Base-by-base conservation (phyloP, 2,329 filamentous ascomycete genomes). In the Stachybotrys elegans region DNA sequence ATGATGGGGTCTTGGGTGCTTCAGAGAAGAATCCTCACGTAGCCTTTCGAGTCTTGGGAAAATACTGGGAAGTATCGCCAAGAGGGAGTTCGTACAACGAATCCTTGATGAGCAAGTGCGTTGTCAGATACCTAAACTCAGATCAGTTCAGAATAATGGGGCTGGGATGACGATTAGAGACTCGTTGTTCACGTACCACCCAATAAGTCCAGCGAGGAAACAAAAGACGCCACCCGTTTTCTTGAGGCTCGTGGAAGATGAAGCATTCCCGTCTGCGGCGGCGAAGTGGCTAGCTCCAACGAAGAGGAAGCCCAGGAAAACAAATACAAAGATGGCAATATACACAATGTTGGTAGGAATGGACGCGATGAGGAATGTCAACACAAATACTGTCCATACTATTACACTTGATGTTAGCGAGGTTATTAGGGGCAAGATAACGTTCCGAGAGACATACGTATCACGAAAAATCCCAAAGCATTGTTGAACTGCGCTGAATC, bases 371-470 rank as follows among this genome's bases (percentile, higher is more conserved):
- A 59, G 21, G 32, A 55, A 57, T 1, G 53, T 49, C 9, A 57
- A 39, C 4, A 57, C 51, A 11, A 58, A 57, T 4, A 58, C 40
- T 2, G 53, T 47, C 55, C 56, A 58, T 5, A 58, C 52, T 57
- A 17, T 4, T 6, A n/a, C 22, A 29, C 25, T 14, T n/a, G n/a
- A n/a, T n/a, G n/a, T n/a, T n/a, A n/a, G n/a, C n/a, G n/a, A n/a
- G n/a, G n/a, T n/a, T n/a, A n/a, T 29, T 29, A 29, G 25, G 25
- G 6, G n/a, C 14, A 5, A 4, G 13, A 38, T 9, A 7, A 6
- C 14, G 9, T 29, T 14, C 9, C 9, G 9, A 9, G 25, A 29
- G 25, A 43, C 47, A 16, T 39, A 57, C 55, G 41, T 20, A 55
- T 56, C 42, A 58, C 46, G 29, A 54, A 58, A 22, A 59, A 51